Evolutionary conservation across 2,329 filamentous ascomycete genomes (phyloP).

Genomic region (Beauveria sp.): DNA sequence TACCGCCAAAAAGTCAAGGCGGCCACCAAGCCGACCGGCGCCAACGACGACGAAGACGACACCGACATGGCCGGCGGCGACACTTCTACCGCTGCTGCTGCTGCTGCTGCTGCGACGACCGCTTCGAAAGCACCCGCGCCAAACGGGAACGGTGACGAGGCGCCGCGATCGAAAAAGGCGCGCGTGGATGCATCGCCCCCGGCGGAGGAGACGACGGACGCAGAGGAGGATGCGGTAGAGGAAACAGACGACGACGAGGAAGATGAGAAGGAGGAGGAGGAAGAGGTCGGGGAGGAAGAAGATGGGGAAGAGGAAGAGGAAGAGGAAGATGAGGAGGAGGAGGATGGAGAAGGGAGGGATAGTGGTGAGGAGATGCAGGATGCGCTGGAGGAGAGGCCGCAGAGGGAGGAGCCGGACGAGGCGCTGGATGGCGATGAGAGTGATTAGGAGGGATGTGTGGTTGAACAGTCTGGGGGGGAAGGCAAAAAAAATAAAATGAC

Average conservation of each 20-base stretch:
- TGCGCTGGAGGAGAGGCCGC: slow-evolving; percentile 40
- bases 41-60: slow-evolving; percentile 17
- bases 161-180: slow-evolving; percentile 33
- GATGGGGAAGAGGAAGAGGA: slow-evolving; percentile 38
- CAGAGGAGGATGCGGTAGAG: slow-evolving; percentile 43
- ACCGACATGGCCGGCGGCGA: slow-evolving; percentile 23
- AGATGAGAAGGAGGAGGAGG: slow-evolving; percentile 35
- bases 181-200: slow-evolving; percentile 36
- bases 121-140: slow-evolving; percentile 19
- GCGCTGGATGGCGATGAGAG: slow-evolving; percentile 56
- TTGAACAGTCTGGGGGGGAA: too few species aligned
- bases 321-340: slow-evolving; percentile 39
- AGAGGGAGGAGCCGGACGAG: slow-evolving; percentile 48
- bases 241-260: slow-evolving; percentile 31
- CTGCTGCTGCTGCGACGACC: slow-evolving; percentile 12
- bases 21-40: slow-evolving; percentile 47
- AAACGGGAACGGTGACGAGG: slow-evolving; percentile 28
- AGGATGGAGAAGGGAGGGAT: slow-evolving; percentile 37
- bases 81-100: slow-evolving; percentile 12
- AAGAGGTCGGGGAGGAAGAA: slow-evolving; percentile 41
- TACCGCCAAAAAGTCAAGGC: slow-evolving; percentile 64
- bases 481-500: not conserved
- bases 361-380: slow-evolving; percentile 49
- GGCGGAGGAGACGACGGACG: slow-evolving; percentile 28
- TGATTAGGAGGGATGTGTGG: slow-evolving; percentile 30